Conservation (phyloP, 768 basidiomycete species). For the Boletus insuetus region DNA sequence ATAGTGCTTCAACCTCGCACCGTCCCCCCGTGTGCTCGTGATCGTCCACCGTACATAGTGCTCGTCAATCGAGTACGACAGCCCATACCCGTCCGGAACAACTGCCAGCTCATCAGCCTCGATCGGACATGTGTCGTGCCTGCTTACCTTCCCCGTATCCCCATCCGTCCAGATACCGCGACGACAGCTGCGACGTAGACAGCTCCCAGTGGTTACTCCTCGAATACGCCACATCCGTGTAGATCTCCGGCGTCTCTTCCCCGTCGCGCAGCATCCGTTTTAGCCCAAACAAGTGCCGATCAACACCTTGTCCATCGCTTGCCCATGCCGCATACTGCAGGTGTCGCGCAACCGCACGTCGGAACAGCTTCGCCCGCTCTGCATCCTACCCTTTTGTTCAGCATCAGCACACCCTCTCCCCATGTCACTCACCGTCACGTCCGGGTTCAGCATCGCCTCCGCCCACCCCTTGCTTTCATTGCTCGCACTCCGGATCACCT, state of each 20-base stretch:
- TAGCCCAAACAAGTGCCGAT: constrained; percentile 92
- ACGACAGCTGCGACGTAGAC: constrained; percentile 85
- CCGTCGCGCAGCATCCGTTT: constrained; percentile 75
- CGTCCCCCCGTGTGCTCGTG: constrained; percentile 61
- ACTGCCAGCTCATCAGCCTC: constrained; percentile 45
- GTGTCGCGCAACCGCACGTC: constrained; percentile 76
- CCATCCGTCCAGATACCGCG: constrained; percentile 87
- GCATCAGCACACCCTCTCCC: background rate
- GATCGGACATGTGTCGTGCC: background rate
- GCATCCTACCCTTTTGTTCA: constrained; percentile 39
- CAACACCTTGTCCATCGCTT: constrained; percentile 91
- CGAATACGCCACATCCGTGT: constrained; percentile 66
- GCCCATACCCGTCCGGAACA: constrained; percentile 87
- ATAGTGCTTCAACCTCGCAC: constrained; percentile 60
- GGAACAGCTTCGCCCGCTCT: constrained; percentile 65
- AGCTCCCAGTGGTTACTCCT: constrained; percentile 88
- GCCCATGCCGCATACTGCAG: constrained; percentile 88
- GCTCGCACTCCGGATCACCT: constrained; percentile 88
- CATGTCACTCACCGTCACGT: constrained; percentile 41
- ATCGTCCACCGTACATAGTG: constrained; percentile 88
- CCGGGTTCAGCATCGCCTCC: constrained; percentile 77
- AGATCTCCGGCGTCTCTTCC: constrained; percentile 72
- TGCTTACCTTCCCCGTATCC: constrained; percentile 87
- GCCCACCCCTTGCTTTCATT: constrained; percentile 83
- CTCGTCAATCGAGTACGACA: constrained; percentile 87